Evolutionary conservation across 2,329 filamentous ascomycete species (phyloP), one percentile per base, ranked within the genome.

Genomic region (Stachybotrys elegans): DNA sequence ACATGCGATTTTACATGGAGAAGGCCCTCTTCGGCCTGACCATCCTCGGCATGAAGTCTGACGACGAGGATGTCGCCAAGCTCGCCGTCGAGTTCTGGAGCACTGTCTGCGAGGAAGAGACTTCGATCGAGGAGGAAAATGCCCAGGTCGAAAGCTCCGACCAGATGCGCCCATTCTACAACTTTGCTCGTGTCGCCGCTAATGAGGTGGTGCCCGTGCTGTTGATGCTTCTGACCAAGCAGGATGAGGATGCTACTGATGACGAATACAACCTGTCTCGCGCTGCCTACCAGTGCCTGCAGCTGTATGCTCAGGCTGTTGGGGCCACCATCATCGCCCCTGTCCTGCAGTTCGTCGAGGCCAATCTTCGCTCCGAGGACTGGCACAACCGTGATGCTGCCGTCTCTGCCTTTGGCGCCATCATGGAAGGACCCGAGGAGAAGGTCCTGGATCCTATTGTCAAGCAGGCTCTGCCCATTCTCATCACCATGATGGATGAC

Each of bases 1-100:
- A 96, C 73, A 98, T 98, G 93, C 86, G 91, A 59, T 98, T 96
- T 71, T 98, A 98, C 75, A 98, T 98, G 93, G 93, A 98, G 77
- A 97, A 97, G 81, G 93, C 93, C 27, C 79, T 98, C 35, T 98
- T 98, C 58, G 93, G 93, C 46, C 78, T 98, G 32, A 98, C 93
- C 31, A 95, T 98, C 51, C 84, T 95, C 64, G 93, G 93, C 55
- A 98, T 98, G 93, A 96, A 95, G 80, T 94, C 83, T 58, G 85
- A 91, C 7, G 93, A 98, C 57, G 93, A 98, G 68, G 93, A 98
- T 63, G 93, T 98, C 43, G 88, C 93, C 50, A 98, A 98, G 78
- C 78, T 98, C 45, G 93, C 93, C 29, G 90, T 98, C 54, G 93
- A 98, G 66, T 98, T 98, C 73, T 98, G 93, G 93, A 97, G 92